Conservation (phyloP, 2,329 filamentous ascomycete species). For the Colletotrichum paranaense region DNA sequence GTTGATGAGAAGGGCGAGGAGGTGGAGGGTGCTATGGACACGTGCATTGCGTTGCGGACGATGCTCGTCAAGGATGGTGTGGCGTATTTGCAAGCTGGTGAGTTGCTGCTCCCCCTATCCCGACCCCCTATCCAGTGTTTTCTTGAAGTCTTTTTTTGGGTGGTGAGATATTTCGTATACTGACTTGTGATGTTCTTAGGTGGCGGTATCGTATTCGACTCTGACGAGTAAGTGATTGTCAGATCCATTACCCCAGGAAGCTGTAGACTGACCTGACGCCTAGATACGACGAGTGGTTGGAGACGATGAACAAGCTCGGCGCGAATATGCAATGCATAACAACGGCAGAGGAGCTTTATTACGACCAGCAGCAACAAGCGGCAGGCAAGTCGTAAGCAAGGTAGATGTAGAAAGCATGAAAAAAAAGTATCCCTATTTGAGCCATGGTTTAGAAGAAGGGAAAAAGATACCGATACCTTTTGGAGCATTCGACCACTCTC, state of each 20-base stretch:
- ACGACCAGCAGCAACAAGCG: slow-evolving; percentile 44
- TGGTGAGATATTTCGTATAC: not conserved
- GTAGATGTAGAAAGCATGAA: not conserved
- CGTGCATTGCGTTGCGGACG: slow-evolving; percentile 82
- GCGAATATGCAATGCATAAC: slow-evolving; percentile 91
- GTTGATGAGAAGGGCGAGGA: slow-evolving; percentile 72
- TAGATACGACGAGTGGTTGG: slow-evolving; percentile 89
- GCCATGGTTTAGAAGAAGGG: not conserved
- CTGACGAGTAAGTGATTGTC: slow-evolving; percentile 65
- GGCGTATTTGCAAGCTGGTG: slow-evolving; percentile 87
- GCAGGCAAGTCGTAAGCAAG: slow-evolving; percentile 15
- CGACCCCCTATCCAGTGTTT: too few relatives aligned
- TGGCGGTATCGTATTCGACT: slow-evolving; percentile 95
- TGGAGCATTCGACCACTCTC: not conserved
- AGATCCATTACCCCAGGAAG: too few relatives aligned
- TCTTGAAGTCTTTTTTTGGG: not conserved
- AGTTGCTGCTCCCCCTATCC: slow-evolving; percentile 39
- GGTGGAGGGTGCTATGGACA: slow-evolving; percentile 90
- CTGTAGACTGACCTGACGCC: not conserved
- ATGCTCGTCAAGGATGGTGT: slow-evolving; percentile 94
- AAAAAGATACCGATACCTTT: not conserved
- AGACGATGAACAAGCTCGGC: slow-evolving; percentile 92
- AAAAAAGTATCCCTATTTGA: not conserved
- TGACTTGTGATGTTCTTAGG: slow-evolving; percentile 51
- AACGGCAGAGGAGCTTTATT: slow-evolving; percentile 78